These are phyloP conservation scores for Trifolium fragiferum DNA, from an alignment of 306 rosid species.

Conservation along the genomic window DNA sequence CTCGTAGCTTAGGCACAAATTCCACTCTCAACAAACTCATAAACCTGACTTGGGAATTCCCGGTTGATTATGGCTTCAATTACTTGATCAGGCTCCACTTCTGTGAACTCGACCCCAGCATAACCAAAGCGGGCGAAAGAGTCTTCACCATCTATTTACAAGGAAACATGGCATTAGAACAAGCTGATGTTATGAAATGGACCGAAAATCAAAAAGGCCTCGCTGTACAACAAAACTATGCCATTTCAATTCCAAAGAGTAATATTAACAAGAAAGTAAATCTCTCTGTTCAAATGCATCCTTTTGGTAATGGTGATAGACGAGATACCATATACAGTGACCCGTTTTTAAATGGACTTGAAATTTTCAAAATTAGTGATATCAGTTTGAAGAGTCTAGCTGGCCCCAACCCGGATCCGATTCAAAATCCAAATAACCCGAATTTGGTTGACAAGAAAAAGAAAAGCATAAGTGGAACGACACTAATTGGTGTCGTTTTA, in stretches of 20 bases:
- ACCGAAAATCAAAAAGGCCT: background rate
- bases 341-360: conserved; percentile 55
- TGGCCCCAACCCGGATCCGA: conserved; percentile 49
- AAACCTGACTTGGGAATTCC: conserved; percentile 46
- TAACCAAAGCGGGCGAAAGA: accelerated
- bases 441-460: background rate
- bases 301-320: background rate
- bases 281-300: conserved; percentile 38
- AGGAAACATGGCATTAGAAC: background rate
- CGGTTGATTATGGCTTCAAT: conserved; percentile 17
- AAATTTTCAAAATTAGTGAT: conserved; percentile 57
- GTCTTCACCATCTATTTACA: conserved; percentile 44
- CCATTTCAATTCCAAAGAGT: background rate
- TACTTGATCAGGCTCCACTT: conserved; percentile 55
- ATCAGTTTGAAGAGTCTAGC: conserved; percentile 22
- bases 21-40: background rate
- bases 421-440: background rate
- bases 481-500: background rate
- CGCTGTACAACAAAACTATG: conserved; percentile 42
- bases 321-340: accelerated
- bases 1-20: conserved; percentile 38
- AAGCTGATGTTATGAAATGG: conserved; percentile 39
- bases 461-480: background rate
- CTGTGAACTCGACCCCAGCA: conserved; percentile 36
- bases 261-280: conserved; percentile 20